Conservation (phyloP, 768 basidiomycete genomes). For the Tremella fuciformis region DNA sequence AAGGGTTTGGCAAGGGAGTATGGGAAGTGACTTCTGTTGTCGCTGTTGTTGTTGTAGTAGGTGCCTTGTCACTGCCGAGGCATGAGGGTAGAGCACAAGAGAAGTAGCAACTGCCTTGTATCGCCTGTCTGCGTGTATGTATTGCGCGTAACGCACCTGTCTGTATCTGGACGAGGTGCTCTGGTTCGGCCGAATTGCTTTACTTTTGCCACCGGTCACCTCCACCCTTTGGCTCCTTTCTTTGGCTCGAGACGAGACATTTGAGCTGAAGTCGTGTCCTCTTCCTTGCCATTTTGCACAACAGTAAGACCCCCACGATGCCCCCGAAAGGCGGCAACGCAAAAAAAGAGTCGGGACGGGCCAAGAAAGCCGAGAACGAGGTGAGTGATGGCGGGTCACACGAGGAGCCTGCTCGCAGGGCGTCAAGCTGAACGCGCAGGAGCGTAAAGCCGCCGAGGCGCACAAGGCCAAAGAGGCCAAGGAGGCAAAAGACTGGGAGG, state of each 20-base stretch:
- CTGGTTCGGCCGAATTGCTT: conserved; percentile 4
- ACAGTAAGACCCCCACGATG: conserved; percentile 56
- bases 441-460: conserved; percentile 31
- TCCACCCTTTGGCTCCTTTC: not conserved
- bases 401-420: not conserved
- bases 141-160: not conserved
- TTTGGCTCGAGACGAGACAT: not conserved
- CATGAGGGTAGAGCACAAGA: no score
- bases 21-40: conserved; percentile 3
- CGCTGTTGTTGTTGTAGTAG: not conserved
- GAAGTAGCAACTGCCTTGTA: not conserved
- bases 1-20: conserved; percentile 3
- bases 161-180: not conserved
- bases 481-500: conserved; percentile 59
- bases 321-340: conserved; percentile 79
- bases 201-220: not conserved
- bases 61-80: no score
- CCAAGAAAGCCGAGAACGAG: conserved; percentile 62
- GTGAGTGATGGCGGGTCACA: conserved; percentile 31
- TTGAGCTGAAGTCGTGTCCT: not conserved
- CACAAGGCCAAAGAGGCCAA: conserved; percentile 42
- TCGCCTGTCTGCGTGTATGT: not conserved
- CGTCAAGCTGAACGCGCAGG: conserved; percentile 35
- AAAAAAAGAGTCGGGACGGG: conserved; percentile 85
- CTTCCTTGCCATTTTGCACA: not conserved